Evolutionary conservation across 768 basidiomycete species (phyloP).

Genomic region (Trametes punicea): DNA sequence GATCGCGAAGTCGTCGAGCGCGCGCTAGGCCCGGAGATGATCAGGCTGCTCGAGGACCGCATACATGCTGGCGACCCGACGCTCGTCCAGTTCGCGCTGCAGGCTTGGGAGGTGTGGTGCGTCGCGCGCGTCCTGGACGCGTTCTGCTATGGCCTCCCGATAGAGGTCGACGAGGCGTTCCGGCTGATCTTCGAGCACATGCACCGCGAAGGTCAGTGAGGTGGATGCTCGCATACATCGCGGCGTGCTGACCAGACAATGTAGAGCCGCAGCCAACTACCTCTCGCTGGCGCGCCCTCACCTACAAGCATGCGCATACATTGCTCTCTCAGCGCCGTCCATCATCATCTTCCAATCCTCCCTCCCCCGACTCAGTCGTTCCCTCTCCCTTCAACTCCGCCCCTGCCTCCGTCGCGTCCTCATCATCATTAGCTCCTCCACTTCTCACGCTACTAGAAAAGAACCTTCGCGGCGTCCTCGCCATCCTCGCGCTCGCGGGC

Average conservation of each 20-base stretch:
- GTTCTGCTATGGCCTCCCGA: constrained; percentile 33
- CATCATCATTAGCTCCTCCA: constrained; percentile 14
- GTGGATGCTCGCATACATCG: neutral
- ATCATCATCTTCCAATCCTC: constrained; percentile 3
- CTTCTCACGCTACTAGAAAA: constrained; percentile 21
- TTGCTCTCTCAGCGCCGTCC: constrained; percentile 16
- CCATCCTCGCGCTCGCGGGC: constrained; percentile 32
- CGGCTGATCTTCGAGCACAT: constrained; percentile 30
- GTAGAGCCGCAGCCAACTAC: constrained; percentile 36
- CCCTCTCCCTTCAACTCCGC: constrained; percentile 25
- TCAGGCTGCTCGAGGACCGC: constrained; percentile 27
- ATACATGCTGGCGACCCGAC: constrained; percentile 33
- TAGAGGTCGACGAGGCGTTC: constrained; percentile 30
- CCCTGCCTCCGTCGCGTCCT: constrained; percentile 16
- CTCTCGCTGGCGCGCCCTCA: constrained; percentile 36
- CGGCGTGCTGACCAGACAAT: neutral
- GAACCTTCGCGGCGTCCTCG: constrained; percentile 32
- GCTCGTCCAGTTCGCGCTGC: constrained; percentile 35
- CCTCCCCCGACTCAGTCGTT: constrained; percentile 19
- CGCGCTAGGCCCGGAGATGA: constrained; percentile 30
- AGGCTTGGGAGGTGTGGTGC: constrained; percentile 37
- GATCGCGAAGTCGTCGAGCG: constrained; percentile 29
- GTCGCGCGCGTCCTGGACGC: constrained; percentile 30
- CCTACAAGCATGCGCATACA: constrained; percentile 30
- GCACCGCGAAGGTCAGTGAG: constrained; percentile 29